Evolutionary conservation across 2,329 filamentous ascomycete species (phyloP), one percentile per base, ranked within the genome.

Genomic region (Westerdykella sp.): DNA sequence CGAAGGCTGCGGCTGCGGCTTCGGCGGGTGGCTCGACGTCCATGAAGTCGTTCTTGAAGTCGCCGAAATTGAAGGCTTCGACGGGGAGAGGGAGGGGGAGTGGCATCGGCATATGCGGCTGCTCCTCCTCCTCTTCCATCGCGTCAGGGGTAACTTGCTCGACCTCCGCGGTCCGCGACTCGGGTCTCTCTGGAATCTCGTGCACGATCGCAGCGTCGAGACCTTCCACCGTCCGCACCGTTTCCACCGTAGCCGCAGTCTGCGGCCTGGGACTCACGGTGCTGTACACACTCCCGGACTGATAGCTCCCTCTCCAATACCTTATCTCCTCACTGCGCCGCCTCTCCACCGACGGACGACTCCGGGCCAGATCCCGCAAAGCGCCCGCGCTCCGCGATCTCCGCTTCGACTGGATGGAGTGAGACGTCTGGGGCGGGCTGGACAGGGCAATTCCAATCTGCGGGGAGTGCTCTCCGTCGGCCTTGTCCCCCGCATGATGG

Each of bases 331-430:
- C 64, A 40, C 59, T 67, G 36, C 62, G 51, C 37, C 60, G 54
- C 34, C 58, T 49, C 36, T 53, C 49, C 10, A 46, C 47, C 13
- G 59, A 57, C 5, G 51, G 49, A 12, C 50, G 53, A 12, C 47
- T 47, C 32, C 56, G 63, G 6, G 53, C 56, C 14, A 67, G 42
- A 10, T 64, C 61, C 23, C 57, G 58, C 40, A 68, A 51, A 49
- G 63, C 64, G 50, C 60, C 60, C 30, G 62, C 63, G 45, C 65
- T 68, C 45, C 62, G 61, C 35, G 65, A 68, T 47, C 61, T 57
- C 25, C 63, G 61, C 41, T 60, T 63, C 7, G 56, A 51, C 14
- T 50, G 54, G 13, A 48, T 48, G 6, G 56, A 48, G 23, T 53
- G 43, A 16, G 42, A 28, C 6, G 48, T 43, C 15, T 54, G 53